Evolutionary conservation across 1,139 yeast species (phyloP).

Genomic region (Kodamaea anthophila): DNA sequence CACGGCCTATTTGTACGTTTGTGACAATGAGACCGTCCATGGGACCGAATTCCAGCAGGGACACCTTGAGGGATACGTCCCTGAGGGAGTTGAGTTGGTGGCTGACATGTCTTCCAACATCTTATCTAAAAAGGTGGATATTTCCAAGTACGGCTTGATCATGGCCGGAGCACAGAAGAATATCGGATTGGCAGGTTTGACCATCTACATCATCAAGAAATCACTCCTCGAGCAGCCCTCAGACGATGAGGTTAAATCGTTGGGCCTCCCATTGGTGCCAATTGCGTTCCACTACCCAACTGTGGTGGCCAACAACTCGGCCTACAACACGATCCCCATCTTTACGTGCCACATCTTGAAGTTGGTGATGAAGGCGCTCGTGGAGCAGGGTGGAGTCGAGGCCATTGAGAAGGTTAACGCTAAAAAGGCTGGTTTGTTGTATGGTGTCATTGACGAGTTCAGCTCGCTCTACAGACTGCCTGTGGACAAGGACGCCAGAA

Average conservation of each 20-base stretch:
- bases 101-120: slow-evolving; percentile 95
- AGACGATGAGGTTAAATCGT: slow-evolving; percentile 52
- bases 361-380: slow-evolving; percentile 61
- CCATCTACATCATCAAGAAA: slow-evolving; percentile 85
- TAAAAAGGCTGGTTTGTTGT: slow-evolving; percentile 56
- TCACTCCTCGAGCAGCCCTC: slow-evolving; percentile 61
- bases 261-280: slow-evolving; percentile 73
- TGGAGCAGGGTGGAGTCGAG: slow-evolving; percentile 52
- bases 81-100: slow-evolving; percentile 59
- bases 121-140: slow-evolving; percentile 73
- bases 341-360: slow-evolving; percentile 83
- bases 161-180: slow-evolving; percentile 98
- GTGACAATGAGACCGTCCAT: slow-evolving; percentile 95
- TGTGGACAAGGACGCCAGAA: slow-evolving; percentile 59
- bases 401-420: slow-evolving; percentile 53
- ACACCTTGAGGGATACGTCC: too few species aligned
- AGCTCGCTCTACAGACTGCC: slow-evolving; percentile 63
- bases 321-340: slow-evolving; percentile 92
- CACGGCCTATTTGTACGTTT: slow-evolving; percentile 79
- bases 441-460: slow-evolving; percentile 57
- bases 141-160: slow-evolving; percentile 77
- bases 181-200: slow-evolving; percentile 92
- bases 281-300: slow-evolving; percentile 85
- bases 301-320: slow-evolving; percentile 81
- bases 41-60: slow-evolving; percentile 94